A percentile compares a stretch with the other conserved stretches of the same genome.
phyloP scores from a whole-genome alignment of 1,284 basidiomycete species.

The Cryptococcus sp. region DNA sequence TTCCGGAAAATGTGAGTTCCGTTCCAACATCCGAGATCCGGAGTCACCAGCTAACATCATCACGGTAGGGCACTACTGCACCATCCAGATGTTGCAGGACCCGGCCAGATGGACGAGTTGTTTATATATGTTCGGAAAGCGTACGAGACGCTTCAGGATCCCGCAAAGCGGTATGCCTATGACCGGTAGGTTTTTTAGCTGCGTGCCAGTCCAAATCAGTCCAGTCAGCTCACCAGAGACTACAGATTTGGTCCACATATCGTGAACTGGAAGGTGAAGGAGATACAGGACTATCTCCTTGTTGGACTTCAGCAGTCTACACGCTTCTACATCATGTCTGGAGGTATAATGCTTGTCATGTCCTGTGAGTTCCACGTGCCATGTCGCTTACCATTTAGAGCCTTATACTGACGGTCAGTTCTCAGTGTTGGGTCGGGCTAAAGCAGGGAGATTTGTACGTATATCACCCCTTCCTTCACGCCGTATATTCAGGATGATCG shows the following conservation, averaged over 20 bases:
- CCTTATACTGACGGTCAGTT: background rate
- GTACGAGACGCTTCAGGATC: constrained; percentile 75
- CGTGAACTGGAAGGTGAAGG: constrained; percentile 57
- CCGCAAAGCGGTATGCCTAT: constrained; percentile 76
- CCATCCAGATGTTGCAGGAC: constrained; percentile 75
- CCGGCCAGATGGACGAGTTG: constrained; percentile 52
- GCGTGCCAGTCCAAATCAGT: background rate
- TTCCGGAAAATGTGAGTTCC: constrained; percentile 62
- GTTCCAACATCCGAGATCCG: background rate
- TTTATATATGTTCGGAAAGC: constrained; percentile 73
- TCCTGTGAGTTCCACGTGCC: constrained; percentile 12
- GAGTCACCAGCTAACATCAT: background rate
- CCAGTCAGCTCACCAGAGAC: no score
- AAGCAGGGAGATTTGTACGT: constrained; percentile 65
- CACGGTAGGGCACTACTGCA: constrained; percentile 57
- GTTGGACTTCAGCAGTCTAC: constrained; percentile 63
- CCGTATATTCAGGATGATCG: background rate
- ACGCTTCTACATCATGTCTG: constrained; percentile 69
- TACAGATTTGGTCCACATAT: constrained; percentile 70
- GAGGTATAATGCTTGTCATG: constrained; percentile 58
- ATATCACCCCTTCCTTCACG: constrained; percentile 14
- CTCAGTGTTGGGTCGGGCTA: constrained; percentile 59
- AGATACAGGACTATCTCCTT: constrained; percentile 60
- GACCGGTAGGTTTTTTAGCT: constrained; percentile 58
- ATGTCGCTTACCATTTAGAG: background rate